These are phyloP conservation scores for Ceriops decandra DNA, from an alignment of 345 rosid genomes.

Conservation along the genomic window DNA sequence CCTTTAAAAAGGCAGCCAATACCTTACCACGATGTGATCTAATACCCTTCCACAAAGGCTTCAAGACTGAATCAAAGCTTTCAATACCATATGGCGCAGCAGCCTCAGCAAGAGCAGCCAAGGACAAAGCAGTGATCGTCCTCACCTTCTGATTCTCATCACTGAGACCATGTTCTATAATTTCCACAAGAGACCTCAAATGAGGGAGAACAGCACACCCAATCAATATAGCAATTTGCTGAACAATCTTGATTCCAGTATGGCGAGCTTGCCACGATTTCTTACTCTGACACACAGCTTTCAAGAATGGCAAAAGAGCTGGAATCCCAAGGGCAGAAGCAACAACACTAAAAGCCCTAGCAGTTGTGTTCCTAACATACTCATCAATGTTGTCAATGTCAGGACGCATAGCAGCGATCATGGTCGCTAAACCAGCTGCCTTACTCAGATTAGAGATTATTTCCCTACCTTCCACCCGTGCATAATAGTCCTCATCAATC, in stretches of 20 bases:
- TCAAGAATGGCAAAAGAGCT: constrained; percentile 85
- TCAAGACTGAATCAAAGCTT: constrained; percentile 93
- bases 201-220: constrained; percentile 99
- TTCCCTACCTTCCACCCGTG: constrained; percentile 99
- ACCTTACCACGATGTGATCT: constrained; percentile 98
- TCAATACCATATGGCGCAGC: constrained; percentile 99
- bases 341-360: constrained; percentile 99
- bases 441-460: constrained; percentile 95
- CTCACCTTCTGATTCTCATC: constrained; percentile 99
- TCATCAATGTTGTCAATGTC: constrained; percentile 98
- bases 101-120: constrained; percentile 99
- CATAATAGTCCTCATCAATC: constrained; percentile 99
- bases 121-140: constrained; percentile 94
- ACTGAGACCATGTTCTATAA: constrained; percentile 88
- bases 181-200: constrained; percentile 84
- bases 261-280: constrained; percentile 99
- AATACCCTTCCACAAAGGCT: constrained; percentile 99
- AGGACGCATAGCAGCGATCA: constrained; percentile 99
- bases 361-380: constrained; percentile 97
- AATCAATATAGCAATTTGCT: constrained; percentile 95
- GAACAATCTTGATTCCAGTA: constrained; percentile 98
- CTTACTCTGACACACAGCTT: constrained; percentile 99
- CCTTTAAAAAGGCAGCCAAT: constrained; percentile 97
- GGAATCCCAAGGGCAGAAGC: constrained; percentile 98
- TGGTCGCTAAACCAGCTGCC: constrained; percentile 98